These are phyloP conservation scores for Malus hybrid DNA, from an alignment of 331 rosid genomes.

Conservation along the genomic window DNA sequence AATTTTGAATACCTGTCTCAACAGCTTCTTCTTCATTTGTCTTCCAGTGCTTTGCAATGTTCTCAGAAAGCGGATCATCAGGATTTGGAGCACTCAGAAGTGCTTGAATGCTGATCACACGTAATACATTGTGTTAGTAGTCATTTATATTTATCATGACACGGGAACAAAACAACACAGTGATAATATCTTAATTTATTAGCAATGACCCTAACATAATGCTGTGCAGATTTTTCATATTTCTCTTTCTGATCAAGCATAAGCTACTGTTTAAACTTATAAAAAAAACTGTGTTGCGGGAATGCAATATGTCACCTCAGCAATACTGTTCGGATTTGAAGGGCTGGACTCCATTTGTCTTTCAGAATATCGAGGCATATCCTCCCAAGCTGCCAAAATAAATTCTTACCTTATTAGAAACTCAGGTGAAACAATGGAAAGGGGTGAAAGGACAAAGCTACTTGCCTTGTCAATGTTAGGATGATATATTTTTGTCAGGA, in stretches of 20 bases:
- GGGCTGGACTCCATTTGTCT: constrained; percentile 37
- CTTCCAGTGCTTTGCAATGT: constrained; percentile 34
- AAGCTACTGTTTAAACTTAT: background rate
- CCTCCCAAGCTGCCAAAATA: constrained; percentile 20
- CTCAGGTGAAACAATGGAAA: background rate
- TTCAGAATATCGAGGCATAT: constrained; percentile 28
- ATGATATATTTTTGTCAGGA: constrained; percentile 31
- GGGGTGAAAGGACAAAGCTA: background rate
- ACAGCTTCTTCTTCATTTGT: constrained; percentile 28
- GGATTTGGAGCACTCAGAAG: constrained; percentile 35
- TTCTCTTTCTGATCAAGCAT: background rate
- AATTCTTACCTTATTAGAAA: background rate
- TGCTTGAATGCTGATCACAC: constrained; percentile 23
- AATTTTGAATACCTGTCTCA: constrained; percentile 18
- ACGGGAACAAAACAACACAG: background rate
- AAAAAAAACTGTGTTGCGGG: background rate
- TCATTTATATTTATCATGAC: background rate
- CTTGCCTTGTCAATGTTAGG: constrained; percentile 33
- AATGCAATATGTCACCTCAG: constrained; percentile 18
- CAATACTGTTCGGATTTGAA: constrained; percentile 30
- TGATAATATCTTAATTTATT: background rate
- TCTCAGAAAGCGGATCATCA: constrained; percentile 32
- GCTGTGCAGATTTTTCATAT: background rate
- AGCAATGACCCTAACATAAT: background rate
- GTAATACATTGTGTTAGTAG: background rate